Base-by-base conservation (phyloP, 768 basidiomycete species). In the Kwoniella mangroviensis region DNA sequence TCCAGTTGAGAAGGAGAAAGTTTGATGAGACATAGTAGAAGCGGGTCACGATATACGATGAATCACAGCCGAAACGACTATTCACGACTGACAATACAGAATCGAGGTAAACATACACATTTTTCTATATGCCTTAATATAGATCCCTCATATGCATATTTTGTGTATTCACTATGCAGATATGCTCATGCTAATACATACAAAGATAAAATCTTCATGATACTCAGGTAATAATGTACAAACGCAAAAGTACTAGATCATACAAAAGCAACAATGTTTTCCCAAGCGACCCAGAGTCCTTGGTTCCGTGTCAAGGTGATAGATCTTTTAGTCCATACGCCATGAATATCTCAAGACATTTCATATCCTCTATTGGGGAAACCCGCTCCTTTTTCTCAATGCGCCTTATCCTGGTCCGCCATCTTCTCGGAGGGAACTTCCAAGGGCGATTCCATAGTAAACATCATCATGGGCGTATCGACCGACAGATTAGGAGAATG, bases 391-490 rank as follows among this genome's bases (percentile, higher is more conserved):
- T 9, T 17, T 19, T 49, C 15, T 49, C 45, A 0, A 4, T 34
- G 34, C 0, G 10, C 45, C 21, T 54, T n/a, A 19, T 54, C 53
- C 4, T 19, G 53, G 3, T 24, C 53, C 7, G 22, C 21, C 24
- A 54, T 24, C 24, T 12, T 21, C 15, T 19, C 24, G 7, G 15
- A 19, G 21, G 58, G 34, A 19, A 54, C 54, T 15, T 68, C 67
- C 7, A 68, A 40, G 12, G 67, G 67, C 19, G 58, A 61, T 34
- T 68, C 67, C 67, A 68, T 68, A 10, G 22, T 49, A 42, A 68
- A 68, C 15, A 68, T 34, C 62, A 68, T 63, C 59, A 60, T 61
- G 13, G 63, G 68, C 51, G 54, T 73, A 34, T 64, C 53, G 3
- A 42, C 58, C 21, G 10, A 42, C 40, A 59, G 5, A 22, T 55